Evolutionary conservation across 108 stramenopile species (phyloP).

Genomic region (Tribonema minus): DNA sequence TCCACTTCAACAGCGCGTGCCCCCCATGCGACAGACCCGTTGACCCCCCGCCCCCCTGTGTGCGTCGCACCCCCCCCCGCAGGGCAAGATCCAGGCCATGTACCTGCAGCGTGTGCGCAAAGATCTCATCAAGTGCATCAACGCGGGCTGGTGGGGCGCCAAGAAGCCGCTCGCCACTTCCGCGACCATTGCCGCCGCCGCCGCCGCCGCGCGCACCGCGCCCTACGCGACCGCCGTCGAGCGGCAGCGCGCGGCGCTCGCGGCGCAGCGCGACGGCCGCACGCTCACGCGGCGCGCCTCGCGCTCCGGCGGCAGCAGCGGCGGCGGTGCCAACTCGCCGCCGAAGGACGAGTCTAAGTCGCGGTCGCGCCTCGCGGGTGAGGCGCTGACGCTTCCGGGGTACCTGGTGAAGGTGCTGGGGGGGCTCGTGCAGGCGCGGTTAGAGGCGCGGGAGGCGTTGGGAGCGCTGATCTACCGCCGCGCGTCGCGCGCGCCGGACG

Average conservation of each 20-base stretch:
- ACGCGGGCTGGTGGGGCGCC: slow-evolving; percentile 39
- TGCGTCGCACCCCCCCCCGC: no score
- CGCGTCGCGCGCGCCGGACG: slow-evolving; percentile 15
- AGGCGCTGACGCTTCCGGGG: slow-evolving; percentile 24
- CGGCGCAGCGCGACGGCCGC: background rate
- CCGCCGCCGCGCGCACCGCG: background rate
- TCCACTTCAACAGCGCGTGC: no score
- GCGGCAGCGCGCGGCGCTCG: background rate
- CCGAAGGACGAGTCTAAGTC: no score
- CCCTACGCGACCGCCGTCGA: background rate
- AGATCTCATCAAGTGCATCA: slow-evolving; percentile 40
- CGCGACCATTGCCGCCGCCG: background rate
- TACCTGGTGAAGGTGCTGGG: slow-evolving; percentile 41
- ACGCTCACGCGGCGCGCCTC: background rate
- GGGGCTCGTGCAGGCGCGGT: slow-evolving; percentile 32
- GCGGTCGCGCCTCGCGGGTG: no score
- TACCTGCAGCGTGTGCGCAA: slow-evolving; percentile 33
- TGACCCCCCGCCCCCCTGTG: no score
- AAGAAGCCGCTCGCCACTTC: background rate
- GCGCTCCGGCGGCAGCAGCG: background rate
- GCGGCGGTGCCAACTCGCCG: background rate
- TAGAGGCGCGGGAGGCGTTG: slow-evolving; percentile 41
- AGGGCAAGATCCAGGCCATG: slow-evolving; percentile 11
- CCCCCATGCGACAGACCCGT: no score
- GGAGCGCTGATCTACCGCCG: slow-evolving; percentile 28